Evolutionary conservation across 306 rosid genomes (phyloP).

Genomic region (Trichosanthes truncata): DNA sequence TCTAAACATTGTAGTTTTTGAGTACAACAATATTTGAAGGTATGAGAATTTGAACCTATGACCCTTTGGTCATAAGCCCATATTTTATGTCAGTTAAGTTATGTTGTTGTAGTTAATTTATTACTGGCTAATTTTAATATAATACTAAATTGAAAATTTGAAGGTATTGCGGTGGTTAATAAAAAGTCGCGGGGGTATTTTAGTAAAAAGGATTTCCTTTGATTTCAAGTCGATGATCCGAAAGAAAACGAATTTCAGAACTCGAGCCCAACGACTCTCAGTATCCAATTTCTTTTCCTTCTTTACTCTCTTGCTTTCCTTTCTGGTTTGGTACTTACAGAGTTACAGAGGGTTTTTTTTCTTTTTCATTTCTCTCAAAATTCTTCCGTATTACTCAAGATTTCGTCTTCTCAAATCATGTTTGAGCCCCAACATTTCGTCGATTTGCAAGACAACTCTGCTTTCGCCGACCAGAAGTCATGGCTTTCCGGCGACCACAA

Average conservation of each 20-base stretch:
- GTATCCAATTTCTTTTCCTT: slow-evolving; percentile 2
- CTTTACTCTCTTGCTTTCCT: not conserved
- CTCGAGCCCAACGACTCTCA: slow-evolving; percentile 2
- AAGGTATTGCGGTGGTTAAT: not conserved
- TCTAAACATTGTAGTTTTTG: too few relatives aligned
- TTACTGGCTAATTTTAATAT: too few relatives aligned
- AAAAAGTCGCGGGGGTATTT: not conserved
- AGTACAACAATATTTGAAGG: too few relatives aligned
- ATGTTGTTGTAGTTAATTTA: too few relatives aligned
- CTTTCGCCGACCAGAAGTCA: slow-evolving; percentile 52
- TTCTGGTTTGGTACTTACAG: not conserved
- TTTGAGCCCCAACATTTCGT: slow-evolving; percentile 47
- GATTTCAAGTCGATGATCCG: not conserved
- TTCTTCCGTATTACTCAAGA: not conserved
- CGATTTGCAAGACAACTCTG: slow-evolving; percentile 48
- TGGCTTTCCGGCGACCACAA: slow-evolving; percentile 59
- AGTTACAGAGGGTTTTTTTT: not conserved
- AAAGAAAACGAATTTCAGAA: slow-evolving; percentile 26
- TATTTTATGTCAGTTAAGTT: too few relatives aligned
- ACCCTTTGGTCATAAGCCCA: too few relatives aligned
- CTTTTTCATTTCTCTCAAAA: not conserved
- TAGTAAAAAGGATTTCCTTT: not conserved
- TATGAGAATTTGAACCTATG: too few relatives aligned
- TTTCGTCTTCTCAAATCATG: slow-evolving; percentile 25
- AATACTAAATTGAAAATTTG: not conserved